Percentiles rank a stretch among this genome's conserved stretches.
These are phyloP conservation scores for Xylaria longipes DNA, from an alignment of 495 filamentous ascomycete genomes.

Conservation along the genomic window DNA sequence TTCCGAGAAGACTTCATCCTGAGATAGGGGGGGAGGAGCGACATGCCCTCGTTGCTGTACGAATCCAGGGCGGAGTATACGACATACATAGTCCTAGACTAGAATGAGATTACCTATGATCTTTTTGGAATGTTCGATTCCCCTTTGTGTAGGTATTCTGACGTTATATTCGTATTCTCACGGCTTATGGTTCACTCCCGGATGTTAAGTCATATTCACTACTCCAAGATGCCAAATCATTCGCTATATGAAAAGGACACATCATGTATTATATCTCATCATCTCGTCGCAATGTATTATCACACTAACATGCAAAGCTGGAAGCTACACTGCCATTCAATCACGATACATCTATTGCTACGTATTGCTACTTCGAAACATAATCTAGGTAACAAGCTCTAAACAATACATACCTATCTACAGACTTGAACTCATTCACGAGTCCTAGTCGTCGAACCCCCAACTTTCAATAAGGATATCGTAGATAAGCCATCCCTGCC, in stretches of 20 bases:
- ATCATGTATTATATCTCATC: background rate
- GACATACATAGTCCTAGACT: slow-evolving; percentile 27
- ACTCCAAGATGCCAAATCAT: too few species aligned
- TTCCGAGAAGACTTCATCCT: slow-evolving; percentile 31
- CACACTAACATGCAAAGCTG: background rate
- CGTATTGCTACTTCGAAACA: background rate
- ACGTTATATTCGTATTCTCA: background rate
- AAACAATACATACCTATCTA: background rate
- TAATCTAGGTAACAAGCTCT: background rate
- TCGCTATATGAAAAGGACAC: background rate
- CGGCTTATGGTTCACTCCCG: background rate
- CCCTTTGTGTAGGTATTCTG: background rate
- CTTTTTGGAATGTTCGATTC: background rate
- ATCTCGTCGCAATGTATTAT: background rate
- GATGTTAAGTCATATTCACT: background rate
- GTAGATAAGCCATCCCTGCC: slow-evolving; percentile 12
- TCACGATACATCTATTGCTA: background rate
- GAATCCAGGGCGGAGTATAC: slow-evolving; percentile 11
- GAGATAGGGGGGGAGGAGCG: slow-evolving; percentile 6
- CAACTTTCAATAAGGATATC: background rate
- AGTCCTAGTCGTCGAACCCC: background rate
- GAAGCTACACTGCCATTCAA: background rate
- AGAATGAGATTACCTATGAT: slow-evolving; percentile 30
- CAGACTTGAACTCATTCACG: background rate
- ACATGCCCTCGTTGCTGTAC: background rate